Base-by-base conservation (phyloP, 2,329 filamentous ascomycete species). In the Trichoderma pleuroti region DNA sequence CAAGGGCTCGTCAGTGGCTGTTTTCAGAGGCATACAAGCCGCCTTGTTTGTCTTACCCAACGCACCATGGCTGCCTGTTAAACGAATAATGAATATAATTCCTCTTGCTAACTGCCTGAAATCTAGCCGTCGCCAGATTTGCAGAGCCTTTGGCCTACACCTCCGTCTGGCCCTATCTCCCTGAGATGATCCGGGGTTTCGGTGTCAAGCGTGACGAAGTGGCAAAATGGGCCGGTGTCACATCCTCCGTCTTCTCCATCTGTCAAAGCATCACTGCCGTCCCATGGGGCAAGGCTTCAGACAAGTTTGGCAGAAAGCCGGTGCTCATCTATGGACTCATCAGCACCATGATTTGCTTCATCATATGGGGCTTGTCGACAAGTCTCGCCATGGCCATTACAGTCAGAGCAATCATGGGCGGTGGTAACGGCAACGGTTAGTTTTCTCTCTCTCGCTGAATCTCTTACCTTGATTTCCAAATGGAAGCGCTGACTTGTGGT, bases 101-200 rank as follows among this genome's bases (percentile, higher is more conserved):
- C 24, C 39, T 42, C 57, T 60, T 72, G 72, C 73, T 74, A 62
- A 72, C 56, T 26, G 9, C 5, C 12, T 57, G 64, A 72, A 71
- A 36, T 71, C 42, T 74, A 93, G 92, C 91, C 78, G 86, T 93
- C 82, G 93, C 91, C 78, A 87, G 92, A 77, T 92, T 95, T 77
- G 90, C 92, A 72, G 92, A 95, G 78, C 92, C 92, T 10, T 82
- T 91, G 72, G 87, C 91, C 9, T 84, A 92, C 75, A 93, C 91
- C 16, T 92, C 90, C 28, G 88, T 93, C 73, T 90, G 90, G 72
- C 91, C 91, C 78, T 87, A 85, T 75, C 85, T 91, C 73, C 92
- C 92, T 12, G 92, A 94, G 80, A 96, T 97, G 92, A 92, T 97
- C 70, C 87, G 90, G 75, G 91, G 89, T 78, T 93, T 97, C 73